A percentile compares a stretch with the other conserved stretches of the same genome.
Conservation (phyloP, 306 rosid genomes). For the Datisca glomerata region DNA sequence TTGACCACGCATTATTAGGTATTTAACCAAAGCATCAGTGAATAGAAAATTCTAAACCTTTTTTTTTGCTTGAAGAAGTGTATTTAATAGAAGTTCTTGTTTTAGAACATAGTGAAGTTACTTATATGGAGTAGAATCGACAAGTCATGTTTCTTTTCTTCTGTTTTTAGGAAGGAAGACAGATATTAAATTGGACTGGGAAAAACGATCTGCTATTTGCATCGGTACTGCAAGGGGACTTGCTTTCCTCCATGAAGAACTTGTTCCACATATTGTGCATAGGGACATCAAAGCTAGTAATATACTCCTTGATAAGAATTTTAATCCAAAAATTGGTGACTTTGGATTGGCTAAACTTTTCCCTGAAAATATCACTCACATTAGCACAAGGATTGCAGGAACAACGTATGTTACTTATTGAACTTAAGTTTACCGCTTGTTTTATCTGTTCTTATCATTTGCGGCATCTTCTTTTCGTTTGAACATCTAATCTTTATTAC, state of each 20-base stretch:
- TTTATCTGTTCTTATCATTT: too few species aligned
- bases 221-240: constrained; percentile 71
- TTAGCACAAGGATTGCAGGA: constrained; percentile 96
- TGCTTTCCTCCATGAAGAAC: constrained; percentile 85
- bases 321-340: constrained; percentile 87
- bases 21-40: constrained; percentile 6
- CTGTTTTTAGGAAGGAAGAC: constrained; percentile 32
- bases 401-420: constrained; percentile 64
- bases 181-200: constrained; percentile 53
- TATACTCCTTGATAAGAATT: constrained; percentile 61
- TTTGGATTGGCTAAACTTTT: constrained; percentile 94
- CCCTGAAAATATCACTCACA: constrained; percentile 88
- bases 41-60: not conserved
- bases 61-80: not conserved
- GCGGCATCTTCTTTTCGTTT: too few species aligned
- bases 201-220: constrained; percentile 68
- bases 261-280: constrained; percentile 74
- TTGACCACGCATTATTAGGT: constrained; percentile 69
- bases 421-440: too few species aligned
- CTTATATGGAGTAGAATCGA: not conserved
- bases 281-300: constrained; percentile 97
- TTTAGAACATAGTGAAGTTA: too few species aligned
- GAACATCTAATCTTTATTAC: constrained; percentile 11
- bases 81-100: too few species aligned
- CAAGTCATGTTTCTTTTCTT: constrained; percentile 7